These are phyloP conservation scores for Coniochaeta sp. DNA, from an alignment of 2,329 filamentous ascomycete species.

Conservation along the genomic window DNA sequence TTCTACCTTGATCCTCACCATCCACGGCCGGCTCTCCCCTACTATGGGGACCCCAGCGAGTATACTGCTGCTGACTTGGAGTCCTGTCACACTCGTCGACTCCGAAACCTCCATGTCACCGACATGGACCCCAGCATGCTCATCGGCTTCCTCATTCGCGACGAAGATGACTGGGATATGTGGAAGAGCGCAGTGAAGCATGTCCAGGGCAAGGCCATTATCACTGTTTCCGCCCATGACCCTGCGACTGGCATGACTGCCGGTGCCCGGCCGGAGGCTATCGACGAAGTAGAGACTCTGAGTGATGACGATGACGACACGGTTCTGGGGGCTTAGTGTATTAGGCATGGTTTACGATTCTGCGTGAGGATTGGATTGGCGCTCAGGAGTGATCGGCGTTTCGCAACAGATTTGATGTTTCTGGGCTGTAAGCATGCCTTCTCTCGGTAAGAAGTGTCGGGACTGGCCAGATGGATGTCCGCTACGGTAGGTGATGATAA, in stretches of 20 bases:
- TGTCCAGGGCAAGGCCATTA: conserved; percentile 74
- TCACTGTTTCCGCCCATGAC: conserved; percentile 73
- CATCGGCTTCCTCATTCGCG: conserved; percentile 81
- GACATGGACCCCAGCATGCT: conserved; percentile 99
- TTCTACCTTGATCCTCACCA: conserved; percentile 95
- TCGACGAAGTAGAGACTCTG: conserved; percentile 85
- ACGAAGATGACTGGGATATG: conserved; percentile 73
- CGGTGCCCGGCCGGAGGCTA: conserved; percentile 59
- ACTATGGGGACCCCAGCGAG: conserved; percentile 44
- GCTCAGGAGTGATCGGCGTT: neutral
- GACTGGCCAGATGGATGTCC: neutral
- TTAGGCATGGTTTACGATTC: neutral
- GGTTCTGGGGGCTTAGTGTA: neutral
- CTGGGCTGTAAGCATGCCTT: neutral
- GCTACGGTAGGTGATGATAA: neutral
- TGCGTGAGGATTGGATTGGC: neutral
- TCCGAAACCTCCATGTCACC: conserved; percentile 74
- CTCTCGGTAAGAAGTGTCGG: neutral
- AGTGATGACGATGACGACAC: conserved; percentile 58
- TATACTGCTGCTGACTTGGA: conserved; percentile 69
- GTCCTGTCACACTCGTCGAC: conserved; percentile 78
- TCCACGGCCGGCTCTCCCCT: conserved; percentile 69
- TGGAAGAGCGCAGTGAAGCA: conserved; percentile 75
- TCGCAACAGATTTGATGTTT: neutral
- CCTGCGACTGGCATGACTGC: conserved; percentile 44